Percentiles rank a stretch among this genome's conserved stretches.
Conservation (phyloP, 208 protist species). For the Wallacemonas sp. region DNA sequence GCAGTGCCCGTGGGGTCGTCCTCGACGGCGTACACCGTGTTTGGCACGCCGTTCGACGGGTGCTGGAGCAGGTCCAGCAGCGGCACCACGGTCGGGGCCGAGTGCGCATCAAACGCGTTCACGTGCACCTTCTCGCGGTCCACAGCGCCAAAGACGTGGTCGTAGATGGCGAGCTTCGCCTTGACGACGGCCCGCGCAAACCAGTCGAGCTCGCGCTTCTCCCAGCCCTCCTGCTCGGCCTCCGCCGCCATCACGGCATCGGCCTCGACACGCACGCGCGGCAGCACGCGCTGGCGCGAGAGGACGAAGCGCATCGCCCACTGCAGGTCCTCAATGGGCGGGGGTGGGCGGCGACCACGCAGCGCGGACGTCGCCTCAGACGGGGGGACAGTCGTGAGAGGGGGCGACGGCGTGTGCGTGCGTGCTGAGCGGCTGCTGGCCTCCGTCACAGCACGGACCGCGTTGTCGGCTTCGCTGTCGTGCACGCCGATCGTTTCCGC, state of each 20-base stretch:
- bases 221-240: slow-evolving; percentile 21
- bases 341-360: slow-evolving; percentile 23
- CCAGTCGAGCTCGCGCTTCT: slow-evolving; percentile 35
- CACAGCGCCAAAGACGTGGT: slow-evolving; percentile 35
- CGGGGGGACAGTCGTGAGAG: too few relatives aligned
- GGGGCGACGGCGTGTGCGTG: too few relatives aligned
- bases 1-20: neutral
- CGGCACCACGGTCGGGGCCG: slow-evolving; percentile 48
- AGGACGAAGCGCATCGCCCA: slow-evolving; percentile 71
- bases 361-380: too few relatives aligned
- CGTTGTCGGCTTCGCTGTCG: too few relatives aligned
- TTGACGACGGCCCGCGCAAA: slow-evolving; percentile 30
- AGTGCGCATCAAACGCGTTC: slow-evolving; percentile 44
- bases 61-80: slow-evolving; percentile 65
- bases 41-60: slow-evolving; percentile 39
- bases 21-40: slow-evolving; percentile 37
- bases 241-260: slow-evolving; percentile 4
- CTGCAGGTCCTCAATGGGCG: slow-evolving; percentile 48
- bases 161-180: slow-evolving; percentile 29
- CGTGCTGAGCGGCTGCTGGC: too few relatives aligned
- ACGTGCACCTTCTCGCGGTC: slow-evolving; percentile 28
- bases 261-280: slow-evolving; percentile 23
- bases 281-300: slow-evolving; percentile 53
- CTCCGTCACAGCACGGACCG: too few relatives aligned
- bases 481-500: too few relatives aligned